These are phyloP conservation scores for Friedmanniomyces simplex DNA, from an alignment of 495 filamentous ascomycete genomes.

Conservation along the genomic window DNA sequence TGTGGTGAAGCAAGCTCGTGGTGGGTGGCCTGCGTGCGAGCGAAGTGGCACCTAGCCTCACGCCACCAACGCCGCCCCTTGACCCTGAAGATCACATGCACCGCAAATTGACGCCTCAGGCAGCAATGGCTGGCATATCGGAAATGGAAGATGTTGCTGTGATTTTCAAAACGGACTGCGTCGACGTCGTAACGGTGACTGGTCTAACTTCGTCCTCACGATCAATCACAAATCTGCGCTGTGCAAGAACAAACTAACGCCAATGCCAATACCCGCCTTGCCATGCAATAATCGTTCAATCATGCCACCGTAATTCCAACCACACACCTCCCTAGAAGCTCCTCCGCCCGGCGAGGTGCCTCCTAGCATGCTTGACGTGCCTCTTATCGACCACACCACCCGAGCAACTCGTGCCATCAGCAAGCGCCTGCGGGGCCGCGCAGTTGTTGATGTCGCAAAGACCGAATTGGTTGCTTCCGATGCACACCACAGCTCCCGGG, in stretches of 20 bases:
- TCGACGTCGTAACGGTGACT: too few relatives aligned
- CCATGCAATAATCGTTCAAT: background rate
- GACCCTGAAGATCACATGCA: background rate
- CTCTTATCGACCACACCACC: constrained; percentile 21
- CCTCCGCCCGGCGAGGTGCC: constrained; percentile 4
- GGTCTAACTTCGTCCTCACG: too few relatives aligned
- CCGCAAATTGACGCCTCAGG: background rate
- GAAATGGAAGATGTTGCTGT: background rate
- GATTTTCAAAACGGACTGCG: too few relatives aligned
- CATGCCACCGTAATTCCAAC: background rate
- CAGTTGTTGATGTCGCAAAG: constrained; percentile 27
- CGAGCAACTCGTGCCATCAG: constrained; percentile 27
- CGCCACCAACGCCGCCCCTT: background rate
- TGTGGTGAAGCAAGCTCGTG: background rate
- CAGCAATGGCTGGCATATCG: background rate
- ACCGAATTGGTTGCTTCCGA: constrained; percentile 25
- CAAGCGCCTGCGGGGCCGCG: constrained; percentile 25
- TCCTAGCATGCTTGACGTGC: background rate
- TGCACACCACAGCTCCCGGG: constrained; percentile 29
- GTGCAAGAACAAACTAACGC: background rate
- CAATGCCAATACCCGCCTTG: background rate
- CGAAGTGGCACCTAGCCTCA: background rate
- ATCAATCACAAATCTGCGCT: background rate
- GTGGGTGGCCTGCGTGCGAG: background rate
- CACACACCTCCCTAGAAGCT: background rate